Evolutionary conservation across 768 basidiomycete species (phyloP), one percentile per base, ranked within the genome.

Genomic region (Phylloporus scabripes): DNA sequence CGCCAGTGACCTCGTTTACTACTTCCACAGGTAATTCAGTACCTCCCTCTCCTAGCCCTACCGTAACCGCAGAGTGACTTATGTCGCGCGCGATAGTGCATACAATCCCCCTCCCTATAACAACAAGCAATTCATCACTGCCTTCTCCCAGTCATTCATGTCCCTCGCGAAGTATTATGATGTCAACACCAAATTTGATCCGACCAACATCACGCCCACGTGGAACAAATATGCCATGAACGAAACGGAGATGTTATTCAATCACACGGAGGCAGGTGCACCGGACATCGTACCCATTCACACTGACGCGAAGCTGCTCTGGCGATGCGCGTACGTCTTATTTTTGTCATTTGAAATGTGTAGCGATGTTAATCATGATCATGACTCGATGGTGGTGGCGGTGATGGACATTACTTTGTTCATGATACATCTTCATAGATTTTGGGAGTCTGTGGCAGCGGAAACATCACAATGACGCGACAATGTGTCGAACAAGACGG

Each of bases 1-100:
- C 45, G 71, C 62, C 32, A 31, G 58, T 2, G 76, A 76, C 45
- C 31, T 66, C 2, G 24, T 46, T 1, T 76, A 72, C 51, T 77
- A 77, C 48, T 78, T 75, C 51, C 56, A 70, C 4, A 63, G 57
- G 55, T 54, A 31, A 0, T 43, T 11, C 7, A 9, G 0, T 7
- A n/a, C 12, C 24, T 7, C 17, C 5, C 24, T 24, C 23, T 10
- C 34, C 10, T 41, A n/a, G 7, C 9, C 1, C 20, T 4, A 21
- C 20, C 37, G 10, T 21, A 7, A 21, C 4, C 4, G 34, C 34
- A 5, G 7, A 36, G 3, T 17, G 37, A 20, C 18, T 4, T 15
- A 1, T 20, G 7, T 31, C 3, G 6, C 14, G 12, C 5, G 32
- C 34, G 4, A 12, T 29, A 60, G 58, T 18, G 17, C 46, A 7